phyloP scores from a whole-genome alignment of 129 eudicot genomes.

The Silybum marianum region DNA sequence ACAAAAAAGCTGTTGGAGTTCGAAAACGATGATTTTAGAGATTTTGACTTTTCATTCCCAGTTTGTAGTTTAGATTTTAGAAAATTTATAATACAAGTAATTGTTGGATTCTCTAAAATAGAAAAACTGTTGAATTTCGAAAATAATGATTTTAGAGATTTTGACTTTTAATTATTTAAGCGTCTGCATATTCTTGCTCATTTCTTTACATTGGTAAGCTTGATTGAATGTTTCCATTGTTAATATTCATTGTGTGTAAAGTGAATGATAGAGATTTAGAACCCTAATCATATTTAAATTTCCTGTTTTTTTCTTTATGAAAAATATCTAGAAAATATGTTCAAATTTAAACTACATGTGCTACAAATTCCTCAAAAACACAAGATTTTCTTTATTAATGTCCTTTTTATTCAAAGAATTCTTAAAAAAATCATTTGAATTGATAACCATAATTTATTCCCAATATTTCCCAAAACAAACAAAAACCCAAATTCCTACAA shows the following conservation, averaged over 20 bases:
- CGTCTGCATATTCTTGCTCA: background rate
- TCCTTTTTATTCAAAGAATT: background rate
- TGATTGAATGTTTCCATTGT: background rate
- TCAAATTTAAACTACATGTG: constrained; percentile 2
- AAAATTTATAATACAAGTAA: no score
- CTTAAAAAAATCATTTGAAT: background rate
- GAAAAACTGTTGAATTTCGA: no score
- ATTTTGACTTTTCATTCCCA: no score
- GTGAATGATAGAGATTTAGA: background rate
- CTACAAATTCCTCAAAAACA: background rate
- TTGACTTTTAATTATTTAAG: no score
- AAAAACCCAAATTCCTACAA: background rate
- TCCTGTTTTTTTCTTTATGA: background rate
- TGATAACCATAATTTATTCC: background rate
- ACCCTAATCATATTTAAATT: background rate
- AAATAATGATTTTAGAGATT: no score
- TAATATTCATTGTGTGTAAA: background rate
- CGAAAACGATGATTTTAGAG: no score
- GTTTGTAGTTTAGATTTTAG: no score
- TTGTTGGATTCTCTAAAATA: no score
- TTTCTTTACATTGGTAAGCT: background rate
- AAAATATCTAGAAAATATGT: background rate
- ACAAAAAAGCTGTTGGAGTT: no score
- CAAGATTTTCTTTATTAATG: background rate
- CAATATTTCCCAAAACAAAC: background rate